A percentile compares a stretch with the other conserved stretches of the same genome.
Evolutionary conservation across 2,329 filamentous ascomycete genomes (phyloP).

Genomic region (Penicillium thymicola): DNA sequence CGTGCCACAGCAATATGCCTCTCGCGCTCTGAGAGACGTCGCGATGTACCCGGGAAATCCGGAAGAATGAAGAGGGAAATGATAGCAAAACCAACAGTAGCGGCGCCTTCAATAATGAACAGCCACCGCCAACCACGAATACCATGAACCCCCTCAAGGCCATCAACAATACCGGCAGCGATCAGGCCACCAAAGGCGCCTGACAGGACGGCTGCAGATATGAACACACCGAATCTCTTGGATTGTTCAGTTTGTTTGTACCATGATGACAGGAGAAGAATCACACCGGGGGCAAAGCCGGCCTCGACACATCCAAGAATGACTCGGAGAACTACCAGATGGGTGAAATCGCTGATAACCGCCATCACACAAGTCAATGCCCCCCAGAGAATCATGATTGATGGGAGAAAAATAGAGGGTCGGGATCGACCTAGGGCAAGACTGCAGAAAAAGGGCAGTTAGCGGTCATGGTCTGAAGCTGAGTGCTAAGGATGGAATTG

Average conservation of each 20-base stretch:
- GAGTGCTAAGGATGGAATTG: not conserved
- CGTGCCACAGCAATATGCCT: conserved; percentile 24
- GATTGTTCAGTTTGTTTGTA: conserved; percentile 58
- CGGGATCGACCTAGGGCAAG: conserved; percentile 49
- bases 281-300: conserved; percentile 25
- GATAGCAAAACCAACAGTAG: conserved; percentile 47
- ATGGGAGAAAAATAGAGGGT: conserved; percentile 51
- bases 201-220: conserved; percentile 56
- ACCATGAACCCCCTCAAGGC: conserved; percentile 46
- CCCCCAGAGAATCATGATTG: conserved; percentile 56
- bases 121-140: conserved; percentile 54
- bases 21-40: conserved; percentile 35
- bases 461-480: not conserved
- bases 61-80: conserved; percentile 47
- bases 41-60: conserved; percentile 50
- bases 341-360: conserved; percentile 46
- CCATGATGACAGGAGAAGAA: conserved; percentile 53
- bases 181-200: conserved; percentile 55
- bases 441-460: conserved; percentile 1
- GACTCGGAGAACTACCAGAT: conserved; percentile 46
- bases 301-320: conserved; percentile 26
- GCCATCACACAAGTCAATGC: conserved; percentile 51
- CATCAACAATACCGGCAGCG: conserved; percentile 49
- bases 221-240: conserved; percentile 56
- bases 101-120: conserved; percentile 46